Evolutionary conservation across 116 monocot genomes (phyloP), one percentile per base, ranked within the genome.

Genomic region (Zostera marina): DNA sequence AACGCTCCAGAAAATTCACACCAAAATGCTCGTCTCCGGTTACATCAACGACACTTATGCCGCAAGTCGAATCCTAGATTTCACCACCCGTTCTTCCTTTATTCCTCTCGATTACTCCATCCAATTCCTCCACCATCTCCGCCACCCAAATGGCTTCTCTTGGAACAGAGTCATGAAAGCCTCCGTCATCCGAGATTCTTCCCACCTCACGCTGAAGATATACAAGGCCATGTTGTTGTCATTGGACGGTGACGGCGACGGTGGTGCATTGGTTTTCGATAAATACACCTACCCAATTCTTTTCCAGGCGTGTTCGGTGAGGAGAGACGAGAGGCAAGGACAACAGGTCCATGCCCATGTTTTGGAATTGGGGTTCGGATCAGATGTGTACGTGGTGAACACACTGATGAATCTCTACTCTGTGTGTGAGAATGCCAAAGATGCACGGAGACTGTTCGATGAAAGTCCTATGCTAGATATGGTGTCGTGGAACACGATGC

Each of bases 401-500:
- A 88, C 79, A 44, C 46, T 94, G 67, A 73, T 94, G 47, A 81
- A 58, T 24, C 66, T 94, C 73, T 94, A 88, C 42, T 77, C 73
- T 10, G 81, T 58, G 22, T 94, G 82, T 40, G 75, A 79, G 62
- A 26, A 59, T 43, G 23, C 81, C 47, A 38, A 4, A 3, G 66
- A 65, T 65, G 94, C 88, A 4, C 76, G 81, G 16, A 11, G 25
- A 11, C 22, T 84, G 75, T 94, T 94, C 45, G 79, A 88, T 57
- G 47, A 13, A 54, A 79, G 88, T 63, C 68, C 73, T 52, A 0
- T 32, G 7, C 3, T 40, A 21, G 94, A 88, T 74, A 60, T 60
- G 42, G 82, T 88, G 26, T 77, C 88, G 9, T 94, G 88, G 94
- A 94, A 94, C 41, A 75, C 94, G 42, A 80, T 94, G 16, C 65